phyloP scores from a whole-genome alignment of 2,329 filamentous ascomycete genomes.

The Podosphaera leucotricha region DNA sequence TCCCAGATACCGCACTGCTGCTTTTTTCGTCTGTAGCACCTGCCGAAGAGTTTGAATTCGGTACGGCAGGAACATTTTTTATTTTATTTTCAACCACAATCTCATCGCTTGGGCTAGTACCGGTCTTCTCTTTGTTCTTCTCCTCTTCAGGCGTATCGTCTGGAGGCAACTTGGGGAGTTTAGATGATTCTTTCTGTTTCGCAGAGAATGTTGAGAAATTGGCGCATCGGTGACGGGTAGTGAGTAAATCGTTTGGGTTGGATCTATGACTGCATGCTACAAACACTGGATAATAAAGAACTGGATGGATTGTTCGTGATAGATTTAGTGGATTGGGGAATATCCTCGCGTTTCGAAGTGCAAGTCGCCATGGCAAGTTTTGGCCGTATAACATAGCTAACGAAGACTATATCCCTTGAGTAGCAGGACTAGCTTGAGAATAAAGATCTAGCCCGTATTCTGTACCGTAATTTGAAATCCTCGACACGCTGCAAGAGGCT shows the following conservation, averaged over 20 bases:
- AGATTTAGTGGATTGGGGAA: constrained; percentile 6
- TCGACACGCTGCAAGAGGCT: too few relatives aligned
- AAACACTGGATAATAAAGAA: constrained; percentile 19
- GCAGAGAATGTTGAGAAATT: constrained; percentile 27
- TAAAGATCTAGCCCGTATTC: too few relatives aligned
- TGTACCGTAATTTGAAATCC: too few relatives aligned
- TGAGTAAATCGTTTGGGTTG: constrained; percentile 31
- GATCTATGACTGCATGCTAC: constrained; percentile 36
- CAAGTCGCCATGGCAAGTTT: constrained; percentile 40
- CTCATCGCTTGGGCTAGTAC: constrained; percentile 12
- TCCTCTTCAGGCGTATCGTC: constrained; percentile 21
- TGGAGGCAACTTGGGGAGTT: constrained; percentile 13
- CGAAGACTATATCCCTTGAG: too few relatives aligned
- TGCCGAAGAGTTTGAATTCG: constrained; percentile 2
- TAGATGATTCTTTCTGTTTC: constrained; percentile 20
- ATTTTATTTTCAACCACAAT: constrained; percentile 19
- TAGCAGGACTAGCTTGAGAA: too few relatives aligned
- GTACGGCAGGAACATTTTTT: constrained; percentile 9
- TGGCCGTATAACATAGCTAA: constrained; percentile 35
- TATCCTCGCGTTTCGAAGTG: constrained; percentile 16
- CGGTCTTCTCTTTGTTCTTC: constrained; percentile 18
- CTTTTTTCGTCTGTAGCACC: constrained; percentile 7
- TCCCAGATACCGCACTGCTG: constrained; percentile 1
- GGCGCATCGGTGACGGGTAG: constrained; percentile 9
- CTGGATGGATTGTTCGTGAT: constrained; percentile 9